Base-by-base conservation (phyloP, 352 stramenopile genomes). In the Vaucheria bursata region DNA sequence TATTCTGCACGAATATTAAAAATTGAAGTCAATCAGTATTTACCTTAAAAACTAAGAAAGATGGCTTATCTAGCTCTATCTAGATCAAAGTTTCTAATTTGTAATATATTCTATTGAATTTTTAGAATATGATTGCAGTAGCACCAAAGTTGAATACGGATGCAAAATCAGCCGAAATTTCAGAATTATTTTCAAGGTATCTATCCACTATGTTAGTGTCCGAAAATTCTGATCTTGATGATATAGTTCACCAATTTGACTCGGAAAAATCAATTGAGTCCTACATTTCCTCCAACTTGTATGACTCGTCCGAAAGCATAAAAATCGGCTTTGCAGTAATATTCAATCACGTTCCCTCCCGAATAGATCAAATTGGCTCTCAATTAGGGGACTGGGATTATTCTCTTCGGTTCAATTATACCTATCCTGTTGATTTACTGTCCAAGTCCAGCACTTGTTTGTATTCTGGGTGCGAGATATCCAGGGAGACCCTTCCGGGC, bases 351-450 rank as follows among this genome's bases (percentile, higher is more conserved):
- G 80, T 74, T 18, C 50, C 80, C 64, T 33, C 50, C 3, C 73
- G 29, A 35, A 25, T 18, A 25, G 53, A 31, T 2, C 53, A 37
- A 7, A 34, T 34, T 31, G 31, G 53, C 3, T n/a, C n/a, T n/a
- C n/a, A n/a, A n/a, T n/a, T n/a, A n/a, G 32, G 34, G 37, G 64
- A 83, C 5, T 88, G 79, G 79, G 85, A 88, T 38, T 88, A 88
- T 49, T 77, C 77, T 3, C 78, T 88, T 69, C 79, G 85, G 6
- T 73, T 79, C 0, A 88, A 88, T 69, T 88, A 83, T 77, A 87
- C 83, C 12, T 68, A 82, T 39, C 77, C 68, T 32, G 75, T 79
- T 7, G 78, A 85, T 70, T 53, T 50, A 29, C 59, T 38, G 39
- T 82, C 39, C 39, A 68, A 70, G 71, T 80, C 25, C 81, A 85